Base-by-base conservation (phyloP, 2,329 filamentous ascomycete species). In the Plenodomus lindquistii region DNA sequence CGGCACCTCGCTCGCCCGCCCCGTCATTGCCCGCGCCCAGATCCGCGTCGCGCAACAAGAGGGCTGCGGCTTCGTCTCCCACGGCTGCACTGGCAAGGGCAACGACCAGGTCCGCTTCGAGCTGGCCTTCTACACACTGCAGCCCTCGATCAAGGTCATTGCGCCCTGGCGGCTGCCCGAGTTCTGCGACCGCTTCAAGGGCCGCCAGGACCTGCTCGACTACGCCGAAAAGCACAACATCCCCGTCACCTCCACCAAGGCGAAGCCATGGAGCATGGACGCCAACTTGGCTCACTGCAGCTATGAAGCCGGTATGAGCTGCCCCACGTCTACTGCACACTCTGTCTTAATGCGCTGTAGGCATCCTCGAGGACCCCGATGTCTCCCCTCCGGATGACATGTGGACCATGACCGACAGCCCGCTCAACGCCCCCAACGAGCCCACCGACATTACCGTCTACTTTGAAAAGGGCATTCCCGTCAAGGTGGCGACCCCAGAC, bases 401-500 rank as follows among this genome's bases (percentile, higher is more conserved):
- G 85, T 93, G 89, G 89, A 92, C 84, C 65, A 78, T 86, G 63
- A 88, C 85, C 48, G 75, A 81, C 48, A 85, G 88, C 65, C 88
- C 88, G 35, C 74, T 82, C 54, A 82, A 84, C 52, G 88, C 88
- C 2, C 88, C 89, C 50, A 81, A 91, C 67, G 77, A 81, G 66
- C 86, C 87, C 31, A 81, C 85, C 67, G 83, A 91, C 71, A 85
- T 91, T 76, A 86, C 84, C 51, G 69, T 91, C 53, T 75, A 81
- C 69, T 92, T 91, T 72, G 79, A 86, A 66, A 85, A 89, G 78
- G 88, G 88, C 72, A 76, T 90, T n/a, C 88, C 88, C 31, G 77
- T 82, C 65, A 87, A 87, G 77, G 74, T 88, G 15, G 81, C 83
- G 65, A 80, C 78, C 42, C 72, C 75, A 48, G 70, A 74, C 37